Percentiles rank a stretch among this genome's conserved stretches.
phyloP scores from a whole-genome alignment of 148 eudicot species.

The Heliosperma pusillum region DNA sequence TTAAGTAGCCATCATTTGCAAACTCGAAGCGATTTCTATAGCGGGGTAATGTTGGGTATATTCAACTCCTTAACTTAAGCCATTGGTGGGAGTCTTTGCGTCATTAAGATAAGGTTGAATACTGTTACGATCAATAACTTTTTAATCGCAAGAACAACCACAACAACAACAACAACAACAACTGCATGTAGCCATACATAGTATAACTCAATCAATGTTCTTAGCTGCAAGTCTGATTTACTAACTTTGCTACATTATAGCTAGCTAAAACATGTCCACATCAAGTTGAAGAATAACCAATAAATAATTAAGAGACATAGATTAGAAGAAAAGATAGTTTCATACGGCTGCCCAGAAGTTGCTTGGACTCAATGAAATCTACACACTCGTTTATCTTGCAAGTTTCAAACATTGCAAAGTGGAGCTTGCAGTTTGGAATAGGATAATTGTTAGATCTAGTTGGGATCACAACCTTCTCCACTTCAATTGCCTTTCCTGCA shows the following conservation, averaged over 20 bases:
- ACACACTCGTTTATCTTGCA: constrained; percentile 74
- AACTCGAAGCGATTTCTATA: no score
- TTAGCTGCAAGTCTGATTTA: neutral
- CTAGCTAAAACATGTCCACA: neutral
- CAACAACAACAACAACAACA: constrained; percentile 3
- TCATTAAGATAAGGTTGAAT: no score
- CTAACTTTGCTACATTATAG: neutral
- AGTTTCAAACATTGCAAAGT: constrained; percentile 84
- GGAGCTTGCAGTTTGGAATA: constrained; percentile 57
- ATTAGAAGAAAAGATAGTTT: neutral
- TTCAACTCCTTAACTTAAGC: no score
- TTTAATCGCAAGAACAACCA: neutral
- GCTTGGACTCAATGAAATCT: constrained; percentile 69
- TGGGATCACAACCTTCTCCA: constrained; percentile 34
- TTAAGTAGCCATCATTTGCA: no score
- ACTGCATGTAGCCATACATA: neutral
- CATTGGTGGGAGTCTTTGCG: no score
- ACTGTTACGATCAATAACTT: neutral
- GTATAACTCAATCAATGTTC: neutral
- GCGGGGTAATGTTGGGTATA: no score
- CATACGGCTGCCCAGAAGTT: constrained; percentile 57
- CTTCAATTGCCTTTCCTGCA: constrained; percentile 22
- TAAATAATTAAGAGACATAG: neutral
- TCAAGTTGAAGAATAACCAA: neutral
- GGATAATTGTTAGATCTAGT: constrained; percentile 31